Base-by-base conservation (phyloP, 495 filamentous ascomycete species). In the Umbilicaria muhlenbergii region DNA sequence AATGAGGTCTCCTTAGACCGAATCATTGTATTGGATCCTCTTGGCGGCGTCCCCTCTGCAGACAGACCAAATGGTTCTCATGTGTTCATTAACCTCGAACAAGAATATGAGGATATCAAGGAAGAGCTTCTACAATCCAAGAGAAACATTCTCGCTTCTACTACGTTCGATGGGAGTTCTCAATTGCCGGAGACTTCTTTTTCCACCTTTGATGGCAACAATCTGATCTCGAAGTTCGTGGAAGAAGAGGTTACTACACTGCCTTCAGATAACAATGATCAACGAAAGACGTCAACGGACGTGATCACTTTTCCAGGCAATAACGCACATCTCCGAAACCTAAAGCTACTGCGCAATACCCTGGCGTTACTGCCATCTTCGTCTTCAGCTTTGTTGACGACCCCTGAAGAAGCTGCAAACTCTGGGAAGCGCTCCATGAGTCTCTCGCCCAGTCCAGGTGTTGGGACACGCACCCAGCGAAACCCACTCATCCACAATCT, bases 401-500 rank as follows among this genome's bases (percentile, higher is more conserved):
- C 83, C 4, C 86, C 91, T 3, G 57, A 71, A 21, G 86, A 92
- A 48, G 89, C 84, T 4, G 82, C 88, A 32, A 77, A 76, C 46
- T 74, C 74, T 32, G 66, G 74, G 28, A 58, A 63, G 39, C 35
- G 56, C 35, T 28, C 65, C 36, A 44, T 63, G 45, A 57, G 68
- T 45, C 51, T 63, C 10, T 51, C 61, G 21, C 54, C 75, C 28
- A 61, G 76, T 1, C 75, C 79, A 4, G 76, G 74, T 38, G 82
- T 87, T 1, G 73, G 75, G 37, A 87, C 85, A 0, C 71, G 86
- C 46, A 70, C 75, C 40, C 78, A 80, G 56, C 77, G 83, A 49
- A 96, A 99, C 54, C 86, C 88, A 1, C 70, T 99, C 11, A 95
- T 99, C 43, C 91, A 96, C 60, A 96, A 92, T 51, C 79, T 96